Percentiles rank a stretch among this genome's conserved stretches.
These are phyloP conservation scores for Dryas alaskensis DNA, from an alignment of 306 rosid species.

Conservation along the genomic window DNA sequence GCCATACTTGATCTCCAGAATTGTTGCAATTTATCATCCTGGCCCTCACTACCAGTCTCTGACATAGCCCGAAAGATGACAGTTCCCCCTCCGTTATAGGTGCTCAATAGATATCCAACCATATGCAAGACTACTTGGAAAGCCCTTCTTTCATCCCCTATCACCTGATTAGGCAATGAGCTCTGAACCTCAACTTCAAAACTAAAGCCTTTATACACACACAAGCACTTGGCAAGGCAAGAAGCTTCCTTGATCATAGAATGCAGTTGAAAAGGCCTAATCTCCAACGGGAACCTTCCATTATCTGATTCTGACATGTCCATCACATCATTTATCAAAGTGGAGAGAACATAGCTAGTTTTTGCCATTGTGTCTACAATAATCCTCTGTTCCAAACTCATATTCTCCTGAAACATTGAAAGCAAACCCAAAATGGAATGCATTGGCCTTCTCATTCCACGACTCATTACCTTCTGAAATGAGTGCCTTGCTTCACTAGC, in stretches of 20 bases:
- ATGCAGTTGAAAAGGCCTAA: conserved; percentile 60
- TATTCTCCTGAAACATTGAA: conserved; percentile 47
- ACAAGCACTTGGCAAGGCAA: conserved; percentile 68
- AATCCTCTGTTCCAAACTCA: conserved; percentile 47
- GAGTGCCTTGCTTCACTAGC: conserved; percentile 77
- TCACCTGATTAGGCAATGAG: conserved; percentile 59
- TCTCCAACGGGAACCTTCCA: conserved; percentile 48
- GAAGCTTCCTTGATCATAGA: conserved; percentile 68
- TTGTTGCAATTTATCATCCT: conserved; percentile 37
- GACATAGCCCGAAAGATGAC: conserved; percentile 43
- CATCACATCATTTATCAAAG: conserved; percentile 66
- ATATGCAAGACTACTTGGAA: conserved; percentile 77
- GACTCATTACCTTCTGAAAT: conserved; percentile 75
- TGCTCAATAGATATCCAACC: conserved; percentile 55
- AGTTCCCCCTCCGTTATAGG: conserved; percentile 37
- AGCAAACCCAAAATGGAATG: conserved; percentile 70
- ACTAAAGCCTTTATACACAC: conserved; percentile 54
- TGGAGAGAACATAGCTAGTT: conserved; percentile 60
- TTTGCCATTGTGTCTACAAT: conserved; percentile 67
- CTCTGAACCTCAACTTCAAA: conserved; percentile 58
- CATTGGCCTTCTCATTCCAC: conserved; percentile 79
- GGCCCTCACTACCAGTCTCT: conserved; percentile 38
- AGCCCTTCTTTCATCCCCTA: conserved; percentile 72
- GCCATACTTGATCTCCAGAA: conserved; percentile 46
- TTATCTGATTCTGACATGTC: conserved; percentile 58